Conservation (phyloP, 805 yeast genomes). For the Saccharomycopsis sp. region DNA sequence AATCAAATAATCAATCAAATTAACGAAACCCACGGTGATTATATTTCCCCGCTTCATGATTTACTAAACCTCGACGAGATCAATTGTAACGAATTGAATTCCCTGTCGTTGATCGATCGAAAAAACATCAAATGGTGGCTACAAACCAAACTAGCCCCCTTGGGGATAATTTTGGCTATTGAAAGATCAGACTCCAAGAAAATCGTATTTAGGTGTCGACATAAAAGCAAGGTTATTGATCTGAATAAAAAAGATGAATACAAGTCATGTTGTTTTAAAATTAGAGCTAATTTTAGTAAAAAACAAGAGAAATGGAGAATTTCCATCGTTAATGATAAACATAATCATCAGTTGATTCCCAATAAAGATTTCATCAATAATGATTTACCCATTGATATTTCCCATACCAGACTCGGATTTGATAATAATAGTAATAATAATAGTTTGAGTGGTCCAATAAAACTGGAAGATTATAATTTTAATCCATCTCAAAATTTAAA, state of each 20-base stretch:
- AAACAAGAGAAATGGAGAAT: slow-evolving; percentile 18
- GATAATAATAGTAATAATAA: neutral
- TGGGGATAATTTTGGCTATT: slow-evolving; percentile 19
- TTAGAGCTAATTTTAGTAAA: slow-evolving; percentile 17
- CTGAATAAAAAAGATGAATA: neutral
- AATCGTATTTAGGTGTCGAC: slow-evolving; percentile 24
- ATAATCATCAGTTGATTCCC: slow-evolving; percentile 13
- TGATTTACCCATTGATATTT: slow-evolving; percentile 5
- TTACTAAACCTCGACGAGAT: slow-evolving; percentile 15
- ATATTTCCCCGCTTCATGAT: slow-evolving; percentile 6
- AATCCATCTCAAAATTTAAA: neutral
- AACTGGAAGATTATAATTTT: neutral
- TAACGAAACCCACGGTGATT: too few relatives aligned
- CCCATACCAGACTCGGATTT: slow-evolving; percentile 1
- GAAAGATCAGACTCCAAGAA: slow-evolving; percentile 26
- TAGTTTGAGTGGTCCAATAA: neutral
- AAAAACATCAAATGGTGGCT: slow-evolving; percentile 16
- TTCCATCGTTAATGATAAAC: slow-evolving; percentile 18
- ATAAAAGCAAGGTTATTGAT: neutral
- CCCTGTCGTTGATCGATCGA: slow-evolving; percentile 3
- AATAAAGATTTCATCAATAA: slow-evolving; percentile 1
- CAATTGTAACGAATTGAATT: slow-evolving; percentile 5
- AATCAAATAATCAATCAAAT: too few relatives aligned
- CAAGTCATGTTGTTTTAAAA: slow-evolving; percentile 14
- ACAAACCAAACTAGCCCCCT: slow-evolving; percentile 11